phyloP scores from a whole-genome alignment of 2,329 filamentous ascomycete species.

The Cladorrhinum sp. region DNA sequence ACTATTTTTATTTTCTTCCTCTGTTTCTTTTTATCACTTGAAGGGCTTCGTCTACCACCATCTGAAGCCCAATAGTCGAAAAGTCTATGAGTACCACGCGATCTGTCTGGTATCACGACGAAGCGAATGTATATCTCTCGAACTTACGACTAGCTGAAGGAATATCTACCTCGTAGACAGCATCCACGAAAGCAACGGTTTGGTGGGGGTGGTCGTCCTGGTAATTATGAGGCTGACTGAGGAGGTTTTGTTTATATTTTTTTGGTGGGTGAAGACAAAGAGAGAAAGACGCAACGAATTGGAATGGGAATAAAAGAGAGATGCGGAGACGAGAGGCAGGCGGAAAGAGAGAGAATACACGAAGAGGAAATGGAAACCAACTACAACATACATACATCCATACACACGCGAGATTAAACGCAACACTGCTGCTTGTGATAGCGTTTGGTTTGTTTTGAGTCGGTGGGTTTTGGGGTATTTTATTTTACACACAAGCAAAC shows the following conservation, averaged over 20 bases:
- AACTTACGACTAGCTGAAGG: background rate
- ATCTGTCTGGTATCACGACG: too few relatives aligned
- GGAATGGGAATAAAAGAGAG: constrained; percentile 1
- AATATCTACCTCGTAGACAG: background rate
- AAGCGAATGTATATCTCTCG: background rate
- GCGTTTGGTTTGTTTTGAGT: background rate
- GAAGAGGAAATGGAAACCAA: background rate
- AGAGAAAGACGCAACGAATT: background rate
- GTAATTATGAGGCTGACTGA: background rate
- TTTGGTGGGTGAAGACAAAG: background rate
- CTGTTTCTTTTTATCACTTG: background rate
- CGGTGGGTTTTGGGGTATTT: background rate
- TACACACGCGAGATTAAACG: background rate
- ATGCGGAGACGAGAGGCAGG: background rate
- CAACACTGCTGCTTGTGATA: background rate
- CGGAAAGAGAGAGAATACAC: background rate
- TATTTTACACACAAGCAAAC: background rate
- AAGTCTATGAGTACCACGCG: background rate
- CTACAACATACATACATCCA: background rate
- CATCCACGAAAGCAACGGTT: background rate
- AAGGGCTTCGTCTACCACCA: background rate
- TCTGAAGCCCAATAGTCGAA: background rate
- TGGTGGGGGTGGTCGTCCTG: background rate
- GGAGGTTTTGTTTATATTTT: background rate
- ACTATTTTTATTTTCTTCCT: constrained; percentile 7